Evolutionary conservation across 106 monocot genomes (phyloP), one percentile per base, ranked within the genome.

Genomic region (Chionographis japonica): DNA sequence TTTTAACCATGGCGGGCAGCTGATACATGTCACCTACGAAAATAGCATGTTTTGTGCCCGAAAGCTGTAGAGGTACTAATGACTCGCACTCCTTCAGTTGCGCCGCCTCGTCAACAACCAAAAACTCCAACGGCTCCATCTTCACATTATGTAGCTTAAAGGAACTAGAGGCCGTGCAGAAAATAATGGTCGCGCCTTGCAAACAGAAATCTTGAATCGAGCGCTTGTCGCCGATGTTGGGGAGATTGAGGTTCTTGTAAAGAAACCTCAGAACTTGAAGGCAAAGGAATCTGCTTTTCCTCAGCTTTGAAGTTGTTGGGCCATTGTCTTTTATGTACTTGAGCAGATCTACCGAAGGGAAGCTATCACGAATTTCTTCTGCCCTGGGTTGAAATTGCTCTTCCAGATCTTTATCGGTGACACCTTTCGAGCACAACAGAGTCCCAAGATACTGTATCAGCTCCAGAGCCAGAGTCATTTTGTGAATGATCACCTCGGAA

Each of bases 41-140:
- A 60, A 72, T 41, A n/a, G 71, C 63, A 53, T 75, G 60, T n/a
- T 53, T 60, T 15, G 78, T 35, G 17, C 66, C 59, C 9, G 36
- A 7, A 7, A 84, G 62, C 53, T 76, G 75, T 17, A 75, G n/a
- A 38, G 75, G 75, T 18, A 84, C 76, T 2, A 79, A 16, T 37
- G 66, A 51, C 51, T 83, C 78, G 67, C 78, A 75, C n/a, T 83
- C 78, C 49, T 79, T 75, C 40, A 72, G 56, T 9, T 83, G 78
- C 12, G 83, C 78, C 52, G 83, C 83, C 56, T 86, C 86, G 52
- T 86, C 86, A 15, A 86, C 67, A 14, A 86, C 43, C 39, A 86
- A 52, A 12, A 65, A 41, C 54, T 73, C 50, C 3, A 74, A 0
- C 8, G 72, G 46, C 14, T 50, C 27, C 38, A 42, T 68, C 4